Evolutionary conservation across 306 rosid genomes (phyloP), one percentile per base, ranked within the genome.

Genomic region (Arachis stenosperma): DNA sequence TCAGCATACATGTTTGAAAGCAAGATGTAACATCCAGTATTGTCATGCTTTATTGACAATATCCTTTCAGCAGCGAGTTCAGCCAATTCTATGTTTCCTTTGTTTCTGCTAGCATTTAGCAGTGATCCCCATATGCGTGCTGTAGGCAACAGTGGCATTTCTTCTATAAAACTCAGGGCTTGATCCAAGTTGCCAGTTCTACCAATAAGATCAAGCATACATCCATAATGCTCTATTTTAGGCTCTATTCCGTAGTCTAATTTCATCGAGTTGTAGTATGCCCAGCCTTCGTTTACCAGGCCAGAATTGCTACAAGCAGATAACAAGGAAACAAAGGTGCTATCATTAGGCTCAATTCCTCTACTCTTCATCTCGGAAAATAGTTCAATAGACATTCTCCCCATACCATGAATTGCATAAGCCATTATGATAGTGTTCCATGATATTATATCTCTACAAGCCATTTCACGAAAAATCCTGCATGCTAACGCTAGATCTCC

Each of bases 61-160:
- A 86, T 79, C 7, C 67, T 71, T 64, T 79, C 50, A 1, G 94
- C 88, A 41, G 88, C 81, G 64, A 76, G 74, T 68, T 86, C 85
- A 7, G 89, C 88, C 10, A 78, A 75, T 52, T 86, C 87, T 53
- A 86, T 75, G 71, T 84, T 79, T 79, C 83, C 61, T 67, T 71
- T 74, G 54, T 85, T 84, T 71, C 85, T 86, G 51, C 87, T 67
- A 13, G 93, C 90, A 46, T 78, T 77, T 12, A 86, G 75, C 52
- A 88, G 81, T 1, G 90, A 84, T 8, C 90, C 93, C 90, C 90
- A 88, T 22, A 88, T 84, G 61, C 85, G 63, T 22, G 88, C 90
- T 6, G 88, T 82, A 22, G 86, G 85, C 36, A 30, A 61, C 79
- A 88, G 41, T 11, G 85, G 77, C 81, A 84, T 82, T 74, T 79